A percentile compares a stretch with the other conserved stretches of the same genome.
Evolutionary conservation across 805 yeast genomes (phyloP).

Genomic region (Vanderwaltozyma tropicalis): DNA sequence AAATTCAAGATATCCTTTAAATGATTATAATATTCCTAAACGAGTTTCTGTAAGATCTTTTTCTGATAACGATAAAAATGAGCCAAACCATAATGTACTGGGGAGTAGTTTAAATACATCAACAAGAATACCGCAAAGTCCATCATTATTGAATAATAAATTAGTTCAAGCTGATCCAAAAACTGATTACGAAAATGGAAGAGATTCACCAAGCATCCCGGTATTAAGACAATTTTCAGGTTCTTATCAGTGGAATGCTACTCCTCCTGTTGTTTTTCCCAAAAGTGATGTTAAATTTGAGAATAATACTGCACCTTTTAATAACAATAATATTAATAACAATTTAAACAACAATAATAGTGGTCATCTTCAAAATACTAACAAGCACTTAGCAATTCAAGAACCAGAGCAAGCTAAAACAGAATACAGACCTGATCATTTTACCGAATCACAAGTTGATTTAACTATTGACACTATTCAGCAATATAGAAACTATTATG

Average conservation of each 20-base stretch:
- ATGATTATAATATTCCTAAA: slow-evolving; percentile 7
- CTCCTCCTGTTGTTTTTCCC: slow-evolving; percentile 2
- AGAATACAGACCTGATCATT: not conserved
- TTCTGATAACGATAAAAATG: not conserved
- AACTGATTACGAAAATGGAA: not conserved
- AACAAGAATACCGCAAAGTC: slow-evolving; percentile 4
- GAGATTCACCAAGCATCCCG: not conserved
- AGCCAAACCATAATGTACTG: too few species aligned
- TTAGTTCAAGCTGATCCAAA: slow-evolving; percentile 5
- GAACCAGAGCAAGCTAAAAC: not conserved
- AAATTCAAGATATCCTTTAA: slow-evolving; percentile 4
- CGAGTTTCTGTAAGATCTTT: slow-evolving; percentile 5
- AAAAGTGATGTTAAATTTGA: not conserved
- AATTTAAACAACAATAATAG: slow-evolving; percentile 1
- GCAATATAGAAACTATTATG: not conserved
- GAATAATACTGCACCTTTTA: not conserved
- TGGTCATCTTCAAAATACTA: not conserved
- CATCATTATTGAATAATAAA: slow-evolving; percentile 14
- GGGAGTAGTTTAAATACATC: not conserved
- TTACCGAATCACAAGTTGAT: slow-evolving; percentile 2
- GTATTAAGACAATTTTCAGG: slow-evolving; percentile 1
- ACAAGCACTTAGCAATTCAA: not conserved
- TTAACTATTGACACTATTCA: not conserved
- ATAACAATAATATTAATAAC: not conserved
- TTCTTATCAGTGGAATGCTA: slow-evolving; percentile 1